Percentiles rank a stretch among this genome's conserved stretches.
Evolutionary conservation across 2,329 filamentous ascomycete species (phyloP).

Genomic region (Colletotrichum tabaci): DNA sequence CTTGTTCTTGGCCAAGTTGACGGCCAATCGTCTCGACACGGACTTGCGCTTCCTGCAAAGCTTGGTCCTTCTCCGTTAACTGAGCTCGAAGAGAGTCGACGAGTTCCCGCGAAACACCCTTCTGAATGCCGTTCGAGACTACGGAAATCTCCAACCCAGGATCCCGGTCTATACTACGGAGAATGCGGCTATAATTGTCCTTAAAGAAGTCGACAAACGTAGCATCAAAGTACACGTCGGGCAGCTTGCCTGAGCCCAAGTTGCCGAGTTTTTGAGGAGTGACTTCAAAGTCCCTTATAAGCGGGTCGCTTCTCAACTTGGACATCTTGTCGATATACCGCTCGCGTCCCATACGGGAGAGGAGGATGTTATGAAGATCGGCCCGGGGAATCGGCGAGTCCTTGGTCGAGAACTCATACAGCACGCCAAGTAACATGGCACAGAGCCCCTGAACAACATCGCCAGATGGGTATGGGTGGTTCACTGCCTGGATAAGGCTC

Average conservation of each 20-base stretch:
- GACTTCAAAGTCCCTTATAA: constrained; percentile 92
- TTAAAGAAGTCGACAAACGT: constrained; percentile 95
- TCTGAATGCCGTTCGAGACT: constrained; percentile 83
- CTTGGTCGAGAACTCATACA: constrained; percentile 98
- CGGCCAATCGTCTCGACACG: constrained; percentile 63
- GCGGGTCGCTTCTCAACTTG: constrained; percentile 81
- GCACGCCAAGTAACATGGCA: constrained; percentile 85
- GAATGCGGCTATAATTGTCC: constrained; percentile 91
- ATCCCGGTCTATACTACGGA: constrained; percentile 90
- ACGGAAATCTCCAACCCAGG: constrained; percentile 90
- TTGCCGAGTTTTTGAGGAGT: constrained; percentile 77
- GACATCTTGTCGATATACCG: constrained; percentile 87
- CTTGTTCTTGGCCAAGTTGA: constrained; percentile 80
- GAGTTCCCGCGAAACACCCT: constrained; percentile 93
- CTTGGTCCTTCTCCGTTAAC: constrained; percentile 78
- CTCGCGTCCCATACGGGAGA: constrained; percentile 84
- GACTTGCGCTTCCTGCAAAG: constrained; percentile 63
- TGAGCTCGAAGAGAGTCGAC: constrained; percentile 88
- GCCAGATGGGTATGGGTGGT: constrained; percentile 70
- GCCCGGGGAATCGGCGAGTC: constrained; percentile 91
- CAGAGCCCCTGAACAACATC: constrained; percentile 86
- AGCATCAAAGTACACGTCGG: constrained; percentile 88
- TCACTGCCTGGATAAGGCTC: constrained; percentile 81
- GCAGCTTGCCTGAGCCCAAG: constrained; percentile 66
- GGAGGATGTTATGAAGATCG: constrained; percentile 84